These are phyloP conservation scores for Crassisporium funariophilum DNA, from an alignment of 768 basidiomycete species.

Conservation along the genomic window DNA sequence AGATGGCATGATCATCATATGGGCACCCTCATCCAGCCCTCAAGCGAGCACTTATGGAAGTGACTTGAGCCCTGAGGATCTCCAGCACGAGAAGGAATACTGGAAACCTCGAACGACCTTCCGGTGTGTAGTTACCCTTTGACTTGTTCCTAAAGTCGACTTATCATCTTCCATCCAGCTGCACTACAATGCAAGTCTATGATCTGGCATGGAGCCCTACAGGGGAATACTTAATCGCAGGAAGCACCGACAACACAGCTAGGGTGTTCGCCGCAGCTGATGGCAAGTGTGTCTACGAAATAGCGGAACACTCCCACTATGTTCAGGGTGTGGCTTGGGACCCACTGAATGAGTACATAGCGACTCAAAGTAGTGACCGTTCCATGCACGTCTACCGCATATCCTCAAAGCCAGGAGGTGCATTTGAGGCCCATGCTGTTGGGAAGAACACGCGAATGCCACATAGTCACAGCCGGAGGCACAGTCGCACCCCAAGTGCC, in stretches of 20 bases:
- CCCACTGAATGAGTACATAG: conserved; percentile 94
- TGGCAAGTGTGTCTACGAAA: conserved; percentile 85
- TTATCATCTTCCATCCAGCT: conserved; percentile 48
- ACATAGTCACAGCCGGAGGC: conserved; percentile 66
- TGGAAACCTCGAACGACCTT: conserved; percentile 92
- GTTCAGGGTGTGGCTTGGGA: conserved; percentile 99
- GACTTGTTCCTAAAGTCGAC: not conserved
- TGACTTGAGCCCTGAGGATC: conserved; percentile 74
- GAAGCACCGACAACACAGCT: conserved; percentile 95
- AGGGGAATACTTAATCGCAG: conserved; percentile 92
- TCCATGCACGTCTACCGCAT: conserved; percentile 95
- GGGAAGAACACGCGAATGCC: conserved; percentile 85
- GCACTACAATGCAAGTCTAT: conserved; percentile 95
- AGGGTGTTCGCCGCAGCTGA: conserved; percentile 77
- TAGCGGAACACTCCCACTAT: conserved; percentile 93
- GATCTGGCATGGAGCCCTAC: conserved; percentile 97
- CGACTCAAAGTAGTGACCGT: conserved; percentile 95
- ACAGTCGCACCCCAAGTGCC: conserved; percentile 63
- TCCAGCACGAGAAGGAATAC: conserved; percentile 89
- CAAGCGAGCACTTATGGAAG: conserved; percentile 79
- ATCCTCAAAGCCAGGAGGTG: conserved; percentile 76
- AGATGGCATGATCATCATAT: conserved; percentile 98
- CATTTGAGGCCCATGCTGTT: conserved; percentile 87
- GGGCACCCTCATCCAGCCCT: conserved; percentile 81
- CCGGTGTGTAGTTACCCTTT: conserved; percentile 48